Percentiles rank a stretch among this genome's conserved stretches.
phyloP scores from a whole-genome alignment of 345 rosid genomes.

The Eucalyptus cloeziana region DNA sequence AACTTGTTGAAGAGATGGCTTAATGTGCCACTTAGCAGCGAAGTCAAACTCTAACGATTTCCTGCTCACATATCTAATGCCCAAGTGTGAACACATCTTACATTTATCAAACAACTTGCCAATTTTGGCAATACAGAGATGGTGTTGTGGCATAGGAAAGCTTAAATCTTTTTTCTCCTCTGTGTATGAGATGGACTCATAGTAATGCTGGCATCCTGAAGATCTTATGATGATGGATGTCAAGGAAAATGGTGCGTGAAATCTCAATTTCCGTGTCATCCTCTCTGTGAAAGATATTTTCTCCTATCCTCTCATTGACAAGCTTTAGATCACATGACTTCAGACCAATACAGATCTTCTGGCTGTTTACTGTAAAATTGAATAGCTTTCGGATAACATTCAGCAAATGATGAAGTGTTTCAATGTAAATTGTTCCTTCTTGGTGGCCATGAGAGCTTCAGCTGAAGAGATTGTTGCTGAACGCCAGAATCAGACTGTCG shows the following conservation, averaged over 20 bases:
- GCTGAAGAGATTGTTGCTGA: not conserved
- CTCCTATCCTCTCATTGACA: not conserved
- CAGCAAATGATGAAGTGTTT: not conserved
- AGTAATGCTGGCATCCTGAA: not conserved
- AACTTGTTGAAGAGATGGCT: not conserved
- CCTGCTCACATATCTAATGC: not conserved
- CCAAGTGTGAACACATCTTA: not conserved
- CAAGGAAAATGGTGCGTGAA: not conserved
- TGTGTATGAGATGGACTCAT: not conserved
- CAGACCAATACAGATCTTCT: not conserved
- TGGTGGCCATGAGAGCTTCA: not conserved
- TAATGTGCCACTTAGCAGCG: not conserved
- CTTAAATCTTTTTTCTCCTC: not conserved
- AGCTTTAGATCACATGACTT: not conserved
- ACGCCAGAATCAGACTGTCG: not conserved
- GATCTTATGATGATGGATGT: not conserved
- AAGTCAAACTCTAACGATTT: not conserved
- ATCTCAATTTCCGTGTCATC: not conserved
- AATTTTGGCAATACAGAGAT: not conserved
- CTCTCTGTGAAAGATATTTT: not conserved
- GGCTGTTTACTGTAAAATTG: not conserved
- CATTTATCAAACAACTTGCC: not conserved
- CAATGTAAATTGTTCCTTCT: not conserved
- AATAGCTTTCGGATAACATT: not conserved
- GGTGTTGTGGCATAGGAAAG: not conserved